Conservation (phyloP, 495 filamentous ascomycete genomes). For the Pseudevernia furfuracea region DNA sequence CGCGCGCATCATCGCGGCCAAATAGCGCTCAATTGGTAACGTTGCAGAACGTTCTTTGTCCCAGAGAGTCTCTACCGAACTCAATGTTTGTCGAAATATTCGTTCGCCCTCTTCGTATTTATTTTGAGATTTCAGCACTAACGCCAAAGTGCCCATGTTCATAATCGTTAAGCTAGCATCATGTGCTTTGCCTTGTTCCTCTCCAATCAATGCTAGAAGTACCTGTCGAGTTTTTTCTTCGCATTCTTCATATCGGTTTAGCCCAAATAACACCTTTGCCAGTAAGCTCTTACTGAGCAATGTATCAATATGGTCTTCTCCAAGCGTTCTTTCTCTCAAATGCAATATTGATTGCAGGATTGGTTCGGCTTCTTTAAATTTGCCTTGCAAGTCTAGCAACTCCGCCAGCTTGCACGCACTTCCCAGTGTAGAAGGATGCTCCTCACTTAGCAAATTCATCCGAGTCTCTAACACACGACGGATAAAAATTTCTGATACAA, state of each 20-base stretch:
- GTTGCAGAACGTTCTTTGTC: constrained; percentile 25
- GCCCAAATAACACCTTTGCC: no score
- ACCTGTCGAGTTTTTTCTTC: no score
- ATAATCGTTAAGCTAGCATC: no score
- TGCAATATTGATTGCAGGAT: constrained; percentile 21
- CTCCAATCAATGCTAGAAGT: no score
- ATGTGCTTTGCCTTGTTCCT: no score
- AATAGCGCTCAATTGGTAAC: constrained; percentile 19
- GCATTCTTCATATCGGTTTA: no score
- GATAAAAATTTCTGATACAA: neutral
- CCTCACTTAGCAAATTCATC: neutral
- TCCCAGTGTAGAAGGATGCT: neutral
- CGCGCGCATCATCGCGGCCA: constrained; percentile 15
- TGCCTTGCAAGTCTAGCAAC: neutral
- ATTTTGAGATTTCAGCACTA: constrained; percentile 25
- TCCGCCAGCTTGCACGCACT: neutral
- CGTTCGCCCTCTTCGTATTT: constrained; percentile 28
- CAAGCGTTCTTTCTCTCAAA: constrained; percentile 27
- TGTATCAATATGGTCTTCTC: constrained; percentile 33
- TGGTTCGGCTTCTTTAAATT: constrained; percentile 14
- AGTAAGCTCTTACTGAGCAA: constrained; percentile 30
- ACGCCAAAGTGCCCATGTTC: constrained; percentile 27
- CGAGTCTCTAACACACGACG: neutral
- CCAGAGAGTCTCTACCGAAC: constrained; percentile 15
- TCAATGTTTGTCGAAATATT: constrained; percentile 3